Conservation (phyloP, 2,329 filamentous ascomycete genomes). For the Microcyclosporella mali region DNA sequence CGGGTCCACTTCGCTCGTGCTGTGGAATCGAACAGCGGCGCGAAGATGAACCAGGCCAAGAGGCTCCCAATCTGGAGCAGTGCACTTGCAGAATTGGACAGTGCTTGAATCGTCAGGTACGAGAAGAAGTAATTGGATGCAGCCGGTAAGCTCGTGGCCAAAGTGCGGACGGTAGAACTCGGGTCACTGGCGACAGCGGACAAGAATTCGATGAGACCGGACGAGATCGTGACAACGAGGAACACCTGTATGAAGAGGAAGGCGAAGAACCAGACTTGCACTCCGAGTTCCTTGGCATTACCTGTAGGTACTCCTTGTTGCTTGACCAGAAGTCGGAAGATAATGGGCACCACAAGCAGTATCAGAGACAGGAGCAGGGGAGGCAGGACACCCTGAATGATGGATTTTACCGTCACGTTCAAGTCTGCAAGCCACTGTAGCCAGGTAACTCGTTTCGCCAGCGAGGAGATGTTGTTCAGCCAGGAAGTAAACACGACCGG, state of each 20-base stretch:
- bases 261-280: conserved; percentile 86
- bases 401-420: conserved; percentile 55
- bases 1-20: conserved; percentile 75
- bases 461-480: conserved; percentile 66
- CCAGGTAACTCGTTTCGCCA: conserved; percentile 63
- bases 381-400: conserved; percentile 81
- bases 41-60: conserved; percentile 72
- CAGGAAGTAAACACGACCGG: conserved; percentile 84
- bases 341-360: conserved; percentile 71
- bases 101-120: conserved; percentile 91
- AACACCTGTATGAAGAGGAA: conserved; percentile 95
- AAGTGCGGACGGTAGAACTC: conserved; percentile 58
- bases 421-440: conserved; percentile 62
- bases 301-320: conserved; percentile 79
- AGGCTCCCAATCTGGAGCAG: conserved; percentile 77
- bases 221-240: conserved; percentile 80
- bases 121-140: conserved; percentile 97
- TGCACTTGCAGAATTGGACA: conserved; percentile 84
- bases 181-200: conserved; percentile 60
- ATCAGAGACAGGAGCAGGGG: conserved; percentile 69
- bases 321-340: conserved; percentile 66
- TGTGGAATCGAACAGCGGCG: conserved; percentile 77
- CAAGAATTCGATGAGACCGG: conserved; percentile 62
- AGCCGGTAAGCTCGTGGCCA: conserved; percentile 75
- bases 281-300: conserved; percentile 69